phyloP scores from a whole-genome alignment of 441 rosid species.

The Aleurites moluccanus region DNA sequence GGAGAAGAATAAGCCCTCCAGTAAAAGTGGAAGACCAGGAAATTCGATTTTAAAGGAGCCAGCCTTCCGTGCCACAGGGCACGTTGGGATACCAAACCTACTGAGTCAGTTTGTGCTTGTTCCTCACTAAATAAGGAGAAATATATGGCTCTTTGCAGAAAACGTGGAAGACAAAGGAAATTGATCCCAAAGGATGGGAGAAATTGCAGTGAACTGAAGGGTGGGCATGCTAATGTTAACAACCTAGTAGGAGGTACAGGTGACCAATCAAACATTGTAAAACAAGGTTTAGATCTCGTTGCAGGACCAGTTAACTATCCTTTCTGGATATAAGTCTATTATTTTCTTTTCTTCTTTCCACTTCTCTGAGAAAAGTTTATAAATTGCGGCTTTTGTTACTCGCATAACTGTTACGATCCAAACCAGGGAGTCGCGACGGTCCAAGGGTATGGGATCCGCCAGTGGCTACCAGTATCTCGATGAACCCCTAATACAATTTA shows the following conservation, averaged over 20 bases:
- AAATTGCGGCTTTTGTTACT: not conserved
- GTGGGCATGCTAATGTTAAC: not conserved
- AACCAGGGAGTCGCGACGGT: too few species aligned
- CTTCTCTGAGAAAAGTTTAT: not conserved
- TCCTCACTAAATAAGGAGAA: not conserved
- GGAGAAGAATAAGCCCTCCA: not conserved
- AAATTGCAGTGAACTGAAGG: not conserved
- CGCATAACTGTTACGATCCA: too few species aligned
- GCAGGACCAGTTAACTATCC: slow-evolving; percentile 1
- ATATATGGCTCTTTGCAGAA: not conserved
- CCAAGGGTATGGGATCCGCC: too few species aligned
- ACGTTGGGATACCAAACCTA: not conserved
- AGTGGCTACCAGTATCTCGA: too few species aligned
- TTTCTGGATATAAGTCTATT: slow-evolving; percentile 12
- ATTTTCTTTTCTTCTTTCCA: not conserved
- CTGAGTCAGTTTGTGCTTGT: not conserved
- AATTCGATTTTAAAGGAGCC: too few species aligned
- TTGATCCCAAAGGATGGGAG: not conserved
- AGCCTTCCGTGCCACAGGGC: too few species aligned
- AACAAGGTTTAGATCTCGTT: not conserved
- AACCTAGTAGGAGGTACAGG: not conserved
- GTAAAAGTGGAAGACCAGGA: not conserved
- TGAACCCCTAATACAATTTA: too few species aligned
- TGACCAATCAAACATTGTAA: not conserved
- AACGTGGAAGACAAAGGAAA: slow-evolving; percentile 6